These are phyloP conservation scores for Pseudotulostoma volvatum DNA, from an alignment of 495 filamentous ascomycete species.

Conservation along the genomic window DNA sequence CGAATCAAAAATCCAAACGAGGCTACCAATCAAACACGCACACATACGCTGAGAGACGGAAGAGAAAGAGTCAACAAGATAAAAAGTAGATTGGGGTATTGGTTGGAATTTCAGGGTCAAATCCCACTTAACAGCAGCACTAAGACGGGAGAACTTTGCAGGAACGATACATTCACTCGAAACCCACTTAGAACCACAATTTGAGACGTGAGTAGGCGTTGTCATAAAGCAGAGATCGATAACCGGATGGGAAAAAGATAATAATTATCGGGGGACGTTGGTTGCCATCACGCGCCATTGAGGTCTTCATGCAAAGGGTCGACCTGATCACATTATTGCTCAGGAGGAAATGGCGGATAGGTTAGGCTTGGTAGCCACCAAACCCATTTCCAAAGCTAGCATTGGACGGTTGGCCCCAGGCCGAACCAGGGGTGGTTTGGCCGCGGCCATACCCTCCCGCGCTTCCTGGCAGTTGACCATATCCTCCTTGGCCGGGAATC, in stretches of 20 bases:
- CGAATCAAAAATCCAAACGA: conserved; percentile 22
- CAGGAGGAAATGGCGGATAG: no score
- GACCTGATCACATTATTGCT: no score
- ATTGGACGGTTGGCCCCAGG: conserved; percentile 50
- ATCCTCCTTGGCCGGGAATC: conserved; percentile 38
- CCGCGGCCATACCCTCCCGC: conserved; percentile 73
- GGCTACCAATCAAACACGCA: conserved; percentile 16
- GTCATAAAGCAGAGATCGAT: neutral
- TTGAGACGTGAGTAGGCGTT: conserved; percentile 15
- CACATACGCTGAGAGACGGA: conserved; percentile 18
- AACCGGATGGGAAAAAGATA: conserved; percentile 1
- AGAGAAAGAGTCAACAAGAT: conserved; percentile 11
- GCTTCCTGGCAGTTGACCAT: conserved; percentile 46
- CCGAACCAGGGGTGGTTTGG: conserved; percentile 53
- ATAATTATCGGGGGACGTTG: neutral
- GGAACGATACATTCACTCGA: conserved; percentile 6
- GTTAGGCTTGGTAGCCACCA: conserved; percentile 36
- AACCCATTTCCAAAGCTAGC: conserved; percentile 36
- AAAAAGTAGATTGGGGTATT: conserved; percentile 34
- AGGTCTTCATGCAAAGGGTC: conserved; percentile 1
- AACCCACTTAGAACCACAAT: conserved; percentile 20
- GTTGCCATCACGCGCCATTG: conserved; percentile 5
- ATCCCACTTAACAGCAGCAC: conserved; percentile 31
- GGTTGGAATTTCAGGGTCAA: conserved; percentile 31
- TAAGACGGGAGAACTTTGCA: conserved; percentile 25